Evolutionary conservation across 352 stramenopile genomes (phyloP).

Genomic region (Globisporangium acanthophoron): DNA sequence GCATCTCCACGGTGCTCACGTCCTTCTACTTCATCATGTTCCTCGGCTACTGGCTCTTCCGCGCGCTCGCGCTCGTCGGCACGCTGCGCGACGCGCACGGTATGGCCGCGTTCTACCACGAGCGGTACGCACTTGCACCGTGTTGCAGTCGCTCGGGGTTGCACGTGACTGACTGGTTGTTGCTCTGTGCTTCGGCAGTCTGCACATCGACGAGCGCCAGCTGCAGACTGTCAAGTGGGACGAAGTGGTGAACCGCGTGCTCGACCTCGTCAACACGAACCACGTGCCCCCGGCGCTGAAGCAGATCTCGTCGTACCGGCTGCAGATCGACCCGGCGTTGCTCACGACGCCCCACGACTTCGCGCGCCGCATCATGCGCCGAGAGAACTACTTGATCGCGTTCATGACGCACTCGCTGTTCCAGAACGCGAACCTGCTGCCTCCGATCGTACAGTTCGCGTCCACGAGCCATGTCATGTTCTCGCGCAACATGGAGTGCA

Average conservation of each 20-base stretch:
- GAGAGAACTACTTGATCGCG: constrained; percentile 98
- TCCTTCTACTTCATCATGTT: constrained; percentile 95
- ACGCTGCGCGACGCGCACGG: constrained; percentile 84
- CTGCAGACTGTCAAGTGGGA: constrained; percentile 87
- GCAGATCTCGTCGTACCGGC: constrained; percentile 77
- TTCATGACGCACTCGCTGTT: constrained; percentile 96
- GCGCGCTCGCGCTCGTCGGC: constrained; percentile 74
- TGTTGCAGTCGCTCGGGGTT: too few species aligned
- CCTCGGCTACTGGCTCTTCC: constrained; percentile 89
- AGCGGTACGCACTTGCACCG: constrained; percentile 28
- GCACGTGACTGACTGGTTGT: background rate
- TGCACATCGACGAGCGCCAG: constrained; percentile 85
- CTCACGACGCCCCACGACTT: constrained; percentile 85
- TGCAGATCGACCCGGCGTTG: constrained; percentile 79
- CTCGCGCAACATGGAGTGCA: constrained; percentile 91
- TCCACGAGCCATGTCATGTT: constrained; percentile 79
- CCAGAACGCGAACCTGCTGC: constrained; percentile 80
- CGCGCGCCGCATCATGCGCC: constrained; percentile 95
- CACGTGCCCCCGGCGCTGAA: constrained; percentile 76
- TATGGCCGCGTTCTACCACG: constrained; percentile 91
- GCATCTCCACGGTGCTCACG: constrained; percentile 56
- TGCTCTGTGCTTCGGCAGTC: constrained; percentile 12
- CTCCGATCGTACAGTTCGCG: constrained; percentile 60
- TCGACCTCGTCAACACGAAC: constrained; percentile 61
- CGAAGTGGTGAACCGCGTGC: constrained; percentile 85